Evolutionary conservation across 2,329 filamentous ascomycete species (phyloP).

Genomic region (Ophiostoma pallidulum): DNA sequence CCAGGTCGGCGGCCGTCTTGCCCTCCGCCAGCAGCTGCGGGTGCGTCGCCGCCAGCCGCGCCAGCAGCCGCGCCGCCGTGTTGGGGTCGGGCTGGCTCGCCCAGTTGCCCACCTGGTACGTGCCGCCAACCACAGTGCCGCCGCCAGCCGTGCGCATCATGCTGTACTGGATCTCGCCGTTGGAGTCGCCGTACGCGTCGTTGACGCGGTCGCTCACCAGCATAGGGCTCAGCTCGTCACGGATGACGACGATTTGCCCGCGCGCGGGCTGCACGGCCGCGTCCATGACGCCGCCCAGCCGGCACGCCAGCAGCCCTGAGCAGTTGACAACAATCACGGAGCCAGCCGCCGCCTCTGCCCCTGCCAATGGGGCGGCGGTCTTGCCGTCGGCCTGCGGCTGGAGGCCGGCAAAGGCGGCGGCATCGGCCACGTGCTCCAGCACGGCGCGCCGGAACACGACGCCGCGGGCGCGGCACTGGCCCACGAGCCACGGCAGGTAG

Average conservation of each 20-base stretch:
- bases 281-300: slow-evolving; percentile 76
- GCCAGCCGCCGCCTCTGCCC: not conserved
- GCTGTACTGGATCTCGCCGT: slow-evolving; percentile 63
- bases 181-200: slow-evolving; percentile 41
- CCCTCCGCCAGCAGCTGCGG: slow-evolving; percentile 49
- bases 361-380: slow-evolving; percentile 47
- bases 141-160: slow-evolving; percentile 77
- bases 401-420: slow-evolving; percentile 44
- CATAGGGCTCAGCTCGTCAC: slow-evolving; percentile 69
- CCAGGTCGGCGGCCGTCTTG: slow-evolving; percentile 62
- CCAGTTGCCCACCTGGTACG: slow-evolving; percentile 71
- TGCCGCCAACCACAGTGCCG: slow-evolving; percentile 80
- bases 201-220: slow-evolving; percentile 60
- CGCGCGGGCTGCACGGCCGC: slow-evolving; percentile 62
- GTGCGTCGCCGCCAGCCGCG: slow-evolving; percentile 55
- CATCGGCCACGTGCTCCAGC: slow-evolving; percentile 64
- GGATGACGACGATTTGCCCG: slow-evolving; percentile 75
- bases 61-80: slow-evolving; percentile 76
- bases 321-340: slow-evolving; percentile 69
- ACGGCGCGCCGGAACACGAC: slow-evolving; percentile 56
- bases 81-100: slow-evolving; percentile 69
- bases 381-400: not conserved
- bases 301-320: slow-evolving; percentile 66
- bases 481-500: slow-evolving; percentile 78
- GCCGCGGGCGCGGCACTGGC: slow-evolving; percentile 66